Percentiles rank a stretch among this genome's conserved stretches.
These are phyloP conservation scores for Apiospora rasikravindrae DNA, from an alignment of 2,329 filamentous ascomycete genomes.

Conservation along the genomic window DNA sequence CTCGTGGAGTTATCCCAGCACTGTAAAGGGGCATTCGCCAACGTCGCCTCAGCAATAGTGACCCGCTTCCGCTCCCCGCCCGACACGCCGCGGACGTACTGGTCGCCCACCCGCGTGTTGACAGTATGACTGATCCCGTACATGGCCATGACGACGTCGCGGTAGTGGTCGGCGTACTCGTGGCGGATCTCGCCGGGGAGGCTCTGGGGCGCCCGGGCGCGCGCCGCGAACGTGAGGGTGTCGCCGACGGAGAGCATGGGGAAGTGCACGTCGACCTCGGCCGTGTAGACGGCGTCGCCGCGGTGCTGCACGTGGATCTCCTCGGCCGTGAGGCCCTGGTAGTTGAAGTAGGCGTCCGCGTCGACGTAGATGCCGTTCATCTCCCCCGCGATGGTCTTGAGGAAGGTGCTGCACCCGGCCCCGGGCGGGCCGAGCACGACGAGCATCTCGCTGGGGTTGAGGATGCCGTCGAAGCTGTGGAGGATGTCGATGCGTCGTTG, in stretches of 20 bases:
- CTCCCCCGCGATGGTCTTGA: conserved; percentile 52
- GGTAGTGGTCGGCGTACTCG: conserved; percentile 66
- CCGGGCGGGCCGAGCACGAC: conserved; percentile 55
- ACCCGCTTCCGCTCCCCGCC: conserved; percentile 81
- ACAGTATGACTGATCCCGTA: conserved; percentile 76
- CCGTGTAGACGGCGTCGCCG: conserved; percentile 51
- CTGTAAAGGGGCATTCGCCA: conserved; percentile 62
- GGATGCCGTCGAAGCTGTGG: conserved; percentile 66
- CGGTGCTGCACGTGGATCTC: conserved; percentile 65
- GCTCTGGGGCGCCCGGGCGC: conserved; percentile 69
- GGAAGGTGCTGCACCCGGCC: conserved; percentile 55
- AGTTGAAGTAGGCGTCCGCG: conserved; percentile 55
- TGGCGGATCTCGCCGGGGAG: conserved; percentile 66
- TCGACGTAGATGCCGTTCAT: conserved; percentile 25
- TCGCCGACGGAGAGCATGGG: conserved; percentile 76
- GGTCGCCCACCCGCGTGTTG: conserved; percentile 76
- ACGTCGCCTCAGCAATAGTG: conserved; percentile 77
- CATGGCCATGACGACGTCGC: conserved; percentile 70
- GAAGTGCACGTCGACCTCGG: conserved; percentile 55
- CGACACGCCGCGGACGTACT: conserved; percentile 73
- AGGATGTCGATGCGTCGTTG: conserved; percentile 45
- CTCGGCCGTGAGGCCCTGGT: conserved; percentile 61
- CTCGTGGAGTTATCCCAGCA: conserved; percentile 55
- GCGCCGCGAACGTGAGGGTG: conserved; percentile 75
- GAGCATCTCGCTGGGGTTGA: conserved; percentile 62